Base-by-base conservation (phyloP, 169 alveolate species). In the Theileria equi region DNA sequence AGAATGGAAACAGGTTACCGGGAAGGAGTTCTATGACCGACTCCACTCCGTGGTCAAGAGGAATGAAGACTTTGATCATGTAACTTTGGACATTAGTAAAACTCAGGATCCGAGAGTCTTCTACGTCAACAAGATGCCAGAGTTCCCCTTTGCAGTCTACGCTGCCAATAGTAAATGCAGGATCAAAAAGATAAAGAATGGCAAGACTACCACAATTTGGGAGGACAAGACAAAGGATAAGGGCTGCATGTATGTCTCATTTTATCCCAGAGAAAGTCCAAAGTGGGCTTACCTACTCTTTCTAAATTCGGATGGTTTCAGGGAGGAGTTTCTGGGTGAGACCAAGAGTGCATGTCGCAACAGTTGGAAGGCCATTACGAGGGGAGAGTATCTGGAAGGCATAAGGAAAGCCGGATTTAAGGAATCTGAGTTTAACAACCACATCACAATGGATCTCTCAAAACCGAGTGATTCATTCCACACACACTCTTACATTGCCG, bases 361-460 rank as follows among this genome's bases (percentile, higher is more conserved):
- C n/a, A n/a, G n/a, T n/a, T 54, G 65, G 65, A 23, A 23, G 8
- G 38, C 52, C 34, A 31, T 54, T 11, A 54, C 65, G 44, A 34
- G 31, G 29, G n/a, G 10, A 19, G 65, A 54, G 44, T 54, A 19
- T 34, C 5, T 38, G 16, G 49, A 54, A 2, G 21, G 38, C 17
- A 17, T 19, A 16, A 34, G 31, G 23, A 31, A 1, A 23, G 17
- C 19, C 17, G 65, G 65, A 3, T 54, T 11, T 16, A 34, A 54
- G 31, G 52, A 45, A 17, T 45, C 34, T 21, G 3, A 2, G n/a
- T 28, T 54, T 49, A 5, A 5, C 4, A 44, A 44, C 10, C 8
- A 44, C 8, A 11, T 44, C 32, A 44, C 53, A 7, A 25, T 44
- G 53, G 53, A 44, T 4, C 5, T 44, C n/a, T 4, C 21, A 7